Base-by-base conservation (phyloP, 2,329 filamentous ascomycete genomes). In the Beauveria pseudobassiana region DNA sequence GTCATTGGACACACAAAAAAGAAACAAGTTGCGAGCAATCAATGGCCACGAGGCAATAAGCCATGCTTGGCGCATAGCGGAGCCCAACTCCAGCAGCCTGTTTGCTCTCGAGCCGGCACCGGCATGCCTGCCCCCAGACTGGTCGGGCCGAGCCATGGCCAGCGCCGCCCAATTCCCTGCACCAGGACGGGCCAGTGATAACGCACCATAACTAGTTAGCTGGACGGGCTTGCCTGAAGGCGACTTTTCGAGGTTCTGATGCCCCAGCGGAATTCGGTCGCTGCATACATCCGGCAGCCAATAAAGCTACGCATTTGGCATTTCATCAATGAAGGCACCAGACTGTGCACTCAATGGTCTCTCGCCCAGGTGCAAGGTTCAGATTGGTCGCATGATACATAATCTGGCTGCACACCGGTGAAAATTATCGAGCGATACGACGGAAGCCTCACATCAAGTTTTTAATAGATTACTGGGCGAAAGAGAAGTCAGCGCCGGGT, bases 121-220 rank as follows among this genome's bases (percentile, higher is more conserved):
- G 38, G 12, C 30, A 51, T 50, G 24, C 45, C 40, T 26, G 38
- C 42, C 57, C 38, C 57, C 57, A 52, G 48, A 59, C 48, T 59
- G 56, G 43, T 52, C 57, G 57, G 57, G 46, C 57, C 57, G 57
- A 48, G 57, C 52, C 57, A 61, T 60, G 52, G 45, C 45, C 59
- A 28, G 51, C 38, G 26, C 56, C 56, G 56, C 55, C n/a, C n/a
- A 59, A 22, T 59, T 42, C 49, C 30, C 54, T 30, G 42, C 43
- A 22, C 22, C 24, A 22, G 48, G 12, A 28, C 51, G 10, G 40
- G 51, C 51, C 12, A 42, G n/a, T 34, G 26, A 38, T 14, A 10
- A 10, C 4, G 49, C 24, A 38, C 46, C 5, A 28, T 10, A n/a
- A n/a, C n/a, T n/a, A 8, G 22, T 22, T 22, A 22, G 18, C 50